Conservation (phyloP, 441 rosid species). For the Metrosideros polymorpha region DNA sequence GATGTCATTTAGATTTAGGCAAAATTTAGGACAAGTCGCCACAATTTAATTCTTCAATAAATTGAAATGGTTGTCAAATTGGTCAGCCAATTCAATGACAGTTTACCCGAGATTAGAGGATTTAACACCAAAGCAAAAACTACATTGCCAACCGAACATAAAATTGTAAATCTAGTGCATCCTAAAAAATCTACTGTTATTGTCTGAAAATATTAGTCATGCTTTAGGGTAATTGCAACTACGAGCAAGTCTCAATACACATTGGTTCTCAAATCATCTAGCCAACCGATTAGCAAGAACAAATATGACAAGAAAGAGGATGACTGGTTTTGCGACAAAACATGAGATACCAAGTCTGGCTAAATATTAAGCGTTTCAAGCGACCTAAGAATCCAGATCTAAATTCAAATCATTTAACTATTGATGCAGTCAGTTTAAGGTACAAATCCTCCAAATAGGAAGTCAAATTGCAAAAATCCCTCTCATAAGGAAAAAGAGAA, state of each 20-base stretch:
- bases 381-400: background rate
- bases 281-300: background rate
- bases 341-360: background rate
- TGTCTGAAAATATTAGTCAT: background rate
- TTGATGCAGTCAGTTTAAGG: background rate
- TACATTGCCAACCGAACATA: background rate
- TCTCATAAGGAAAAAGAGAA: background rate
- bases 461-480: background rate
- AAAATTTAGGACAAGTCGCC: background rate
- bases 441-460: background rate
- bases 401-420: background rate
- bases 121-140: background rate
- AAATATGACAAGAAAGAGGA: background rate
- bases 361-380: background rate
- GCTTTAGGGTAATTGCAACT: background rate
- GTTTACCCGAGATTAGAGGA: background rate
- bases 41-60: background rate
- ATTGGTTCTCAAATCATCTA: background rate
- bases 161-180: background rate
- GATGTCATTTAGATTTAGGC: background rate
- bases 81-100: background rate
- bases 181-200: background rate
- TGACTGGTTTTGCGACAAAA: background rate
- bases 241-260: background rate
- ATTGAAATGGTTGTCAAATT: background rate